Evolutionary conservation across 2,329 filamentous ascomycete genomes (phyloP).

Genomic region (Cercospora canescens): DNA sequence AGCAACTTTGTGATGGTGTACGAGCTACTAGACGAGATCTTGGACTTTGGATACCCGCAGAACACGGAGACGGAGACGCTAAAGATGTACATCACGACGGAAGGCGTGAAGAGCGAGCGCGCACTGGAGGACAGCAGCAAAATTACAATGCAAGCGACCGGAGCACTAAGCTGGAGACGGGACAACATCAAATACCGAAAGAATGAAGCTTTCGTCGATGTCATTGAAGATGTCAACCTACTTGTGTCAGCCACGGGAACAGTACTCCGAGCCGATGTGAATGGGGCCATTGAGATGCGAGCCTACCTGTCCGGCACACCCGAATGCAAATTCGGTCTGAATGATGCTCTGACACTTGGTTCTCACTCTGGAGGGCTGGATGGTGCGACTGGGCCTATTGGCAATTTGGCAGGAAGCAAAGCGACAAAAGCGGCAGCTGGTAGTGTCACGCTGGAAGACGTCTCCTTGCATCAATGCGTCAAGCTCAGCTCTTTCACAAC

Average conservation of each 20-base stretch:
- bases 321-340: constrained; percentile 98
- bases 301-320: constrained; percentile 95
- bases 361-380: constrained; percentile 38
- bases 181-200: constrained; percentile 99
- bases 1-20: constrained; percentile 99
- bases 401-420: constrained; percentile 78
- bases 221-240: constrained; percentile 98
- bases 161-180: constrained; percentile 93
- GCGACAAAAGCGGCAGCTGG: constrained; percentile 94
- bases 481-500: constrained; percentile 96
- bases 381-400: constrained; percentile 64
- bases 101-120: constrained; percentile 91
- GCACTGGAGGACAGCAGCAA: constrained; percentile 87
- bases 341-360: constrained; percentile 91
- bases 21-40: constrained; percentile 94
- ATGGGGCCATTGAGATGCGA: constrained; percentile 97
- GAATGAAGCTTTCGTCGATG: constrained; percentile 98
- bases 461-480: constrained; percentile 98
- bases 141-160: constrained; percentile 99
- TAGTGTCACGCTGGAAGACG: constrained; percentile 94
- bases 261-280: constrained; percentile 92
- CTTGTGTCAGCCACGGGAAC: constrained; percentile 98
- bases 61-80: constrained; percentile 98
- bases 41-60: constrained; percentile 98
- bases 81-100: constrained; percentile 99